Percentiles rank a stretch among this genome's conserved stretches.
Conservation (phyloP, 1,139 yeast genomes). For the Citeromyces hawaiiensis region DNA sequence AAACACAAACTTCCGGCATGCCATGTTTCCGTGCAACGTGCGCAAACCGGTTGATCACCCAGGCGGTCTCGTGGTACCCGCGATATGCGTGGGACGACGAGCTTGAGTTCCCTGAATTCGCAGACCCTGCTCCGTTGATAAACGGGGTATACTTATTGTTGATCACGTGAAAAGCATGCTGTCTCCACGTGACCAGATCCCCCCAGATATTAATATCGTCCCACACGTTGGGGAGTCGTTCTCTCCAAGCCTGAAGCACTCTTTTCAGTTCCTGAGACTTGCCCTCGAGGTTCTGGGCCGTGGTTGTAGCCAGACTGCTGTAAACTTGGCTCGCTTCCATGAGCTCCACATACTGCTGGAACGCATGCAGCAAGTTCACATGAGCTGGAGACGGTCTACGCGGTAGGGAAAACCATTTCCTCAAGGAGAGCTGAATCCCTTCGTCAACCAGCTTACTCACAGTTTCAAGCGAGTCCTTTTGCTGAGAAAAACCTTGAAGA, state of each 20-base stretch:
- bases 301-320: conserved; percentile 77
- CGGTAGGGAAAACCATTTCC: conserved; percentile 92
- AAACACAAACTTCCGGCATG: conserved; percentile 93
- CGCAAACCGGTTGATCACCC: conserved; percentile 97
- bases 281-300: conserved; percentile 81
- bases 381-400: conserved; percentile 67
- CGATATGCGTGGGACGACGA: conserved; percentile 89
- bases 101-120: conserved; percentile 43
- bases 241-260: conserved; percentile 95
- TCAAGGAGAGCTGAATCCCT: conserved; percentile 84
- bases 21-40: conserved; percentile 96
- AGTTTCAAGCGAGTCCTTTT: conserved; percentile 69
- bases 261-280: conserved; percentile 91
- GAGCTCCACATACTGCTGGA: conserved; percentile 95
- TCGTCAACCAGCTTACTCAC: conserved; percentile 85
- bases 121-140: conserved; percentile 74
- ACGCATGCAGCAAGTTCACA: conserved; percentile 78
- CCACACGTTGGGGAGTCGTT: conserved; percentile 90
- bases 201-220: conserved; percentile 98
- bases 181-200: conserved; percentile 96
- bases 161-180: conserved; percentile 95
- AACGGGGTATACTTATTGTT: conserved; percentile 90
- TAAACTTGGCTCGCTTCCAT: conserved; percentile 96
- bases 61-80: conserved; percentile 97
- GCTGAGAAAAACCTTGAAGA: conserved; percentile 87